These are phyloP conservation scores for Xylariomycetidae sp. DNA, from an alignment of 2,329 filamentous ascomycete species.

Conservation along the genomic window DNA sequence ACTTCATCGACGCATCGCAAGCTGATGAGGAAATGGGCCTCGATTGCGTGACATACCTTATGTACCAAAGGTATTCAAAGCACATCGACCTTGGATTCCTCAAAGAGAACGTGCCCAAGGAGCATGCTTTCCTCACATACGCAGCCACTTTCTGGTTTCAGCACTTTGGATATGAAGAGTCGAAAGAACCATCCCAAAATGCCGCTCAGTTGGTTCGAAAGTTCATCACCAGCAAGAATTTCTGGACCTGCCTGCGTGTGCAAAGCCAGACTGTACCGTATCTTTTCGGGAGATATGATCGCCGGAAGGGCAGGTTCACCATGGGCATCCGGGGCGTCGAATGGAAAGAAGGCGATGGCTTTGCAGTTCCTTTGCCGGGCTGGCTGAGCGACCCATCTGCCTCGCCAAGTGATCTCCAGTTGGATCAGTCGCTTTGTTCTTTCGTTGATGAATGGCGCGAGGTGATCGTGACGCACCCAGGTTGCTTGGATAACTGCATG, in stretches of 20 bases:
- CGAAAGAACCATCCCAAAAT: background rate
- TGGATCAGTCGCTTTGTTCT: constrained; percentile 7
- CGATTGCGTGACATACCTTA: constrained; percentile 10
- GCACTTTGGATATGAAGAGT: constrained; percentile 4
- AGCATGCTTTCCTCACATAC: constrained; percentile 9
- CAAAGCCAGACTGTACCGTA: constrained; percentile 8
- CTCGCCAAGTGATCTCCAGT: constrained; percentile 1
- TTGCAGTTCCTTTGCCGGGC: constrained; percentile 6
- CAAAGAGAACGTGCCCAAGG: constrained; percentile 3
- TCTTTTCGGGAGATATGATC: constrained; percentile 7
- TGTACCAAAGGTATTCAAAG: constrained; percentile 8
- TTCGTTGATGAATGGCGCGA: constrained; percentile 11
- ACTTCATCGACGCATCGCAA: constrained; percentile 2
- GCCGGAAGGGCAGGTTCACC: constrained; percentile 1
- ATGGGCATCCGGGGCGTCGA: constrained; percentile 6
- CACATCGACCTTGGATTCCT: constrained; percentile 6
- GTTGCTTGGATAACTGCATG: constrained; percentile 5
- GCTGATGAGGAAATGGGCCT: constrained; percentile 8
- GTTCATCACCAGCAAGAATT: constrained; percentile 7
- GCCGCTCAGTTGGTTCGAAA: constrained; percentile 1
- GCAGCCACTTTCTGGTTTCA: constrained; percentile 11
- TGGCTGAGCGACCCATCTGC: constrained; percentile 6
- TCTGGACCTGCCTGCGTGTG: constrained; percentile 9
- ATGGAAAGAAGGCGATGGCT: constrained; percentile 8
- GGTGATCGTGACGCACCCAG: constrained; percentile 6